Evolutionary conservation across 2,329 filamentous ascomycete genomes (phyloP), one percentile per base, ranked within the genome.

Genomic region (Aspergillus sp.): DNA sequence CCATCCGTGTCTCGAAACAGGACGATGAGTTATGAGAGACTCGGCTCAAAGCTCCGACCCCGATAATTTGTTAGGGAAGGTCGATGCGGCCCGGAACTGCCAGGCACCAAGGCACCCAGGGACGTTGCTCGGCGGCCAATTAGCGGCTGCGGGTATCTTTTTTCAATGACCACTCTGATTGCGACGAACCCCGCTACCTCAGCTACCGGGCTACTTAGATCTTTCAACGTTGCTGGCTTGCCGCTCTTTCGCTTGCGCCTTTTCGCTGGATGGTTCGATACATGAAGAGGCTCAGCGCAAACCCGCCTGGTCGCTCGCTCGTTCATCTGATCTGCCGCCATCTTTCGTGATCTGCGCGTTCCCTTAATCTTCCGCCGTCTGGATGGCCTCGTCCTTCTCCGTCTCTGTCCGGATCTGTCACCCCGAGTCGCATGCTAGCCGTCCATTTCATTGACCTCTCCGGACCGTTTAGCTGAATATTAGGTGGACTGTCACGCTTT

Each of bases 81-180:
- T 37, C 5, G 37, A 30, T 49, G 39, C 39, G 40, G 56, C 53
- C 60, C 13, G 45, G 24, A 60, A 55, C 46, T 20, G 17, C 51
- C 46, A 63, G 56, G 58, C 58, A 56, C 5, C n/a, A 47, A 58
- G 56, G 52, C 56, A 58, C n/a, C 40, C 17, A 59, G 41, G 57
- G n/a, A 52, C 47, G 30, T n/a, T 19, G 15, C 37, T 7, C 19
- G 30, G 13, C 22, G 17, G 19, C 56, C 56, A 58, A 58, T 58
- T 22, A 58, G 34, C 20, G 24, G 45, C 33, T 50, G 47, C 46
- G 27, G 41, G 53, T 51, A 57, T 46, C 51, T 46, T 51, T 59
- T 53, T 54, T 60, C 15, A 37, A 34, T 47, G 19, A n/a, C 52
- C 30, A 6, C 20, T 24, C 17, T 12, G 24, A 42, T 19, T 54